These are phyloP conservation scores for Mortierella alpina DNA, from an alignment of 192 early-diverging fungal genomes.

Conservation along the genomic window DNA sequence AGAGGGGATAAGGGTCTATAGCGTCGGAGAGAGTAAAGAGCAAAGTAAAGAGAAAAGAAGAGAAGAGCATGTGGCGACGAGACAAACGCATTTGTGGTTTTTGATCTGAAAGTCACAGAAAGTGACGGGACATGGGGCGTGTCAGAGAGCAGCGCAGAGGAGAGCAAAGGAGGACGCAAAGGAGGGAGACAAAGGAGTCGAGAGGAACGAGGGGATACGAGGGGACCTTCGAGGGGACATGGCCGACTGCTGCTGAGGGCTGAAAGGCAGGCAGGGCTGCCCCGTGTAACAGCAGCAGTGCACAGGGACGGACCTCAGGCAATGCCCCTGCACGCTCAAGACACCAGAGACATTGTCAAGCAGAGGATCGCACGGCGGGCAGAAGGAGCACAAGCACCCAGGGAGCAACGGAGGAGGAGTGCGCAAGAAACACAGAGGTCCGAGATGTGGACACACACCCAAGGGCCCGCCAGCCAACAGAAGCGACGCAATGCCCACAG, in stretches of 20 bases:
- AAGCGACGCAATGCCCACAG: constrained; percentile 19
- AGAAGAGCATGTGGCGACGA: background rate
- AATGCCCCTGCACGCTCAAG: no score
- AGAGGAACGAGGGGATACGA: background rate
- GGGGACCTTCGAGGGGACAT: background rate
- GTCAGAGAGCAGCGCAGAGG: background rate
- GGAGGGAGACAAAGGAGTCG: background rate
- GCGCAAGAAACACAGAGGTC: background rate
- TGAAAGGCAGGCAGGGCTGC: no score
- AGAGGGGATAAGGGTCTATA: no score
- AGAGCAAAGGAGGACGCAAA: background rate
- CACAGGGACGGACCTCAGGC: no score
- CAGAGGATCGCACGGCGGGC: no score
- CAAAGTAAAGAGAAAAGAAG: background rate
- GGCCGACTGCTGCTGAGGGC: no score
- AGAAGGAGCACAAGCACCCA: background rate
- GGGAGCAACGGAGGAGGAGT: background rate
- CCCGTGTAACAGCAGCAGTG: no score
- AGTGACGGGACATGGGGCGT: no score
- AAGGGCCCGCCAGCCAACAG: constrained; percentile 12
- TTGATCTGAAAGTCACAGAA: no score
- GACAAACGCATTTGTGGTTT: no score
- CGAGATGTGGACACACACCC: background rate
- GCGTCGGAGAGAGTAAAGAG: background rate
- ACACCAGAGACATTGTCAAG: no score